Evolutionary conservation across 257 asterid genomes (phyloP).

Genomic region (Gentiana dahurica): DNA sequence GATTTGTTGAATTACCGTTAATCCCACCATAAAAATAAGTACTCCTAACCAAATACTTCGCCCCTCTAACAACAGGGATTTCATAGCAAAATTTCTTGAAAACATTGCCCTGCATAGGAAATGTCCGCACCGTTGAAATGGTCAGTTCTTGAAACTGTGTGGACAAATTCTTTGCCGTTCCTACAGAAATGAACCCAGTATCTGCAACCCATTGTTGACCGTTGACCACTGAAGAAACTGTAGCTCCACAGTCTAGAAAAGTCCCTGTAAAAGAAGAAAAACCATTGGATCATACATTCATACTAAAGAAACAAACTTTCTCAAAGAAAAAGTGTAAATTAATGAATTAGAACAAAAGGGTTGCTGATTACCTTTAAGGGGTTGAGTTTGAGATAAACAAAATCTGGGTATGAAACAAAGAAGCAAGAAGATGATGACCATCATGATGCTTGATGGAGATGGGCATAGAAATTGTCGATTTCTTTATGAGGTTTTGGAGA

Average conservation of each 20-base stretch:
- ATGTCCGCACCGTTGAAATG: slow-evolving; percentile 55
- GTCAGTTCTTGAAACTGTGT: slow-evolving; percentile 17
- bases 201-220: slow-evolving; percentile 63
- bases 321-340: background rate
- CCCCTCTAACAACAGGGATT: slow-evolving; percentile 48
- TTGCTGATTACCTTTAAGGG: slow-evolving; percentile 35
- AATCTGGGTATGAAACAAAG: slow-evolving; percentile 21
- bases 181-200: slow-evolving; percentile 34
- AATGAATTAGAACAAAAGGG: slow-evolving; percentile 1
- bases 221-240: slow-evolving; percentile 21
- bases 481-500: background rate
- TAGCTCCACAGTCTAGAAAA: slow-evolving; percentile 67
- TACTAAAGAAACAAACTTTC: background rate
- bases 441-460: slow-evolving; percentile 6
- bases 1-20: slow-evolving; percentile 34
- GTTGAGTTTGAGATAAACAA: slow-evolving; percentile 37
- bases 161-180: slow-evolving; percentile 31
- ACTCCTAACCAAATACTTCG: slow-evolving; percentile 56
- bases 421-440: slow-evolving; percentile 19
- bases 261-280: slow-evolving; percentile 27
- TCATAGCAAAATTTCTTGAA: slow-evolving; percentile 77
- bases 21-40: slow-evolving; percentile 71
- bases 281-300: background rate
- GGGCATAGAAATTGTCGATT: background rate
- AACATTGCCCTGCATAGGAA: slow-evolving; percentile 39